Conservation (phyloP, 2,329 filamentous ascomycete species). For the Venturia nashicola region DNA sequence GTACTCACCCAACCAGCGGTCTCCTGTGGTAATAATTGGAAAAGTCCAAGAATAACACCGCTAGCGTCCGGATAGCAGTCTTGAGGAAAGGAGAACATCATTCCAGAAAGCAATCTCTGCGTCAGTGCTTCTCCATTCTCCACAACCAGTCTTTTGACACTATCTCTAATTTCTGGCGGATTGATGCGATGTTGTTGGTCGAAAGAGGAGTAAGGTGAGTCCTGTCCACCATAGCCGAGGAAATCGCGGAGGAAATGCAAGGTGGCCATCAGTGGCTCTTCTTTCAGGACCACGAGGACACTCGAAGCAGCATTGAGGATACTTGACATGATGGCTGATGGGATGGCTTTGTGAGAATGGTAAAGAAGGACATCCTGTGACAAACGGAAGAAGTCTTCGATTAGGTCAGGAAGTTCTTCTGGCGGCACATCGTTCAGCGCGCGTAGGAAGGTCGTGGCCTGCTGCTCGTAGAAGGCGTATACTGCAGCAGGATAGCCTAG, state of each 20-base stretch:
- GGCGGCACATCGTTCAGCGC: slow-evolving; percentile 76
- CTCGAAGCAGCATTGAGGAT: slow-evolving; percentile 82
- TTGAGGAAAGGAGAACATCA: slow-evolving; percentile 98
- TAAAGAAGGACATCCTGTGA: slow-evolving; percentile 85
- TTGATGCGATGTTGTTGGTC: slow-evolving; percentile 43
- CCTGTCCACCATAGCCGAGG: slow-evolving; percentile 73
- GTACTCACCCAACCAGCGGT: slow-evolving; percentile 71
- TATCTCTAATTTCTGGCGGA: slow-evolving; percentile 50
- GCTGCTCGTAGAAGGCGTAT: slow-evolving; percentile 88
- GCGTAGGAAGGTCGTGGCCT: slow-evolving; percentile 78
- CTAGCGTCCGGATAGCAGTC: slow-evolving; percentile 94
- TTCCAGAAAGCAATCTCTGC: slow-evolving; percentile 83
- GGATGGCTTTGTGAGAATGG: slow-evolving; percentile 74
- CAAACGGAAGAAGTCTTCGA: slow-evolving; percentile 93
- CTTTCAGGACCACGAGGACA: slow-evolving; percentile 76
- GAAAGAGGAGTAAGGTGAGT: slow-evolving; percentile 49
- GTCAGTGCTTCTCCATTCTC: slow-evolving; percentile 66
- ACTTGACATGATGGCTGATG: slow-evolving; percentile 63
- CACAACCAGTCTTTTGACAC: slow-evolving; percentile 60
- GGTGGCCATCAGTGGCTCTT: slow-evolving; percentile 80
- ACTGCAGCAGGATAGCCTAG: slow-evolving; percentile 73
- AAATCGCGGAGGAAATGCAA: slow-evolving; percentile 88
- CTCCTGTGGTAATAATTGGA: slow-evolving; percentile 72
- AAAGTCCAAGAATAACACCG: slow-evolving; percentile 78
- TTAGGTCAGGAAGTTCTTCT: slow-evolving; percentile 69